phyloP scores from a whole-genome alignment of 1,139 yeast genomes.

The Taphrina betulina region DNA sequence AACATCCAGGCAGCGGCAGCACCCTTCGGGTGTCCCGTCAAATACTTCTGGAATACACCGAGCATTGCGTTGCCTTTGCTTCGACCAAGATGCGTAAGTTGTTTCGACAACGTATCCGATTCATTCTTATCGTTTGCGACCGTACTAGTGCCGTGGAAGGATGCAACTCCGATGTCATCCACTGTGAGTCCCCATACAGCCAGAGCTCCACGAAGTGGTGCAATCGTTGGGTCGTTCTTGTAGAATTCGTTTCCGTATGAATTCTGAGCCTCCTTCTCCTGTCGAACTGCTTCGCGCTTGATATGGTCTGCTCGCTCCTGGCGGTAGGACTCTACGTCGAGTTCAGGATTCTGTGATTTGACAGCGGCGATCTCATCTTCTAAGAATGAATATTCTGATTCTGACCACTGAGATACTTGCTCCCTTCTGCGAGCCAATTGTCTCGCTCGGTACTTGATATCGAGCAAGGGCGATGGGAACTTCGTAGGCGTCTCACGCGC shows the following conservation, averaged over 20 bases:
- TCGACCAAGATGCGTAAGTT: slow-evolving; percentile 95
- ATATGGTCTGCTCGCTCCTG: slow-evolving; percentile 86
- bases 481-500: slow-evolving; percentile 89
- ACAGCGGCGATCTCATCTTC: slow-evolving; percentile 67
- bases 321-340: slow-evolving; percentile 53
- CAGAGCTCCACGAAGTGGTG: slow-evolving; percentile 95
- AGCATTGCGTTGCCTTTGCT: slow-evolving; percentile 95
- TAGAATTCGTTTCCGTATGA: slow-evolving; percentile 97
- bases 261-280: slow-evolving; percentile 81
- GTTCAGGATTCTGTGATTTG: slow-evolving; percentile 45
- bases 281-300: slow-evolving; percentile 78
- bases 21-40: slow-evolving; percentile 99
- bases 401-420: slow-evolving; percentile 84
- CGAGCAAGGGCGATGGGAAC: slow-evolving; percentile 76
- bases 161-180: slow-evolving; percentile 94
- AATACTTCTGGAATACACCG: slow-evolving; percentile 97
- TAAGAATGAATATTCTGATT: slow-evolving; percentile 69
- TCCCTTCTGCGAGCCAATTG: slow-evolving; percentile 76
- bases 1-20: slow-evolving; percentile 99
- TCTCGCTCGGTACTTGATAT: slow-evolving; percentile 89
- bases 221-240: slow-evolving; percentile 85
- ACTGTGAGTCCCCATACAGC: slow-evolving; percentile 89
- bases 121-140: slow-evolving; percentile 98
- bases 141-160: slow-evolving; percentile 99
- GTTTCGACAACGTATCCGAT: slow-evolving; percentile 80